phyloP scores from a whole-genome alignment of 495 filamentous ascomycete genomes.

The Daldinia bambusicola region DNA sequence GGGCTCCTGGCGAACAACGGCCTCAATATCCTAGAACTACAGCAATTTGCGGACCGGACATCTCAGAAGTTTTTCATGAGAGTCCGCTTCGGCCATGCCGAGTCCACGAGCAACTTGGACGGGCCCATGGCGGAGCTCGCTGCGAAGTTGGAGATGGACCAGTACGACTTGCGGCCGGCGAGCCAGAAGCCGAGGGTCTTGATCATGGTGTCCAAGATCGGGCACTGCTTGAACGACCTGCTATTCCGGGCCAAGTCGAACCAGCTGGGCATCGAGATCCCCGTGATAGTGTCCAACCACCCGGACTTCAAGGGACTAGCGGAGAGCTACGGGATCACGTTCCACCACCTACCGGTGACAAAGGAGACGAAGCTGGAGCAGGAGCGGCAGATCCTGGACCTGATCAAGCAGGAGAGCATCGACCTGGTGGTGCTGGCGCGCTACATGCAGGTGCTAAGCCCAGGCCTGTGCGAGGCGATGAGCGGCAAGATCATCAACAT shows the following conservation, averaged over 20 bases:
- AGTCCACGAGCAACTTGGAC: conserved; percentile 56
- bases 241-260: conserved; percentile 73
- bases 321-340: conserved; percentile 74
- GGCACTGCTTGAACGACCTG: conserved; percentile 83
- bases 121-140: conserved; percentile 66
- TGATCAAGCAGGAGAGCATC: conserved; percentile 69
- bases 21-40: conserved; percentile 78
- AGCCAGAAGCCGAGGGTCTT: conserved; percentile 72
- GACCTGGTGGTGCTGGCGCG: conserved; percentile 81
- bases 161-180: conserved; percentile 69
- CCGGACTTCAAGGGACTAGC: conserved; percentile 74
- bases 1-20: conserved; percentile 71
- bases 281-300: conserved; percentile 78
- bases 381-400: conserved; percentile 70
- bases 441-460: conserved; percentile 84
- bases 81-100: conserved; percentile 70
- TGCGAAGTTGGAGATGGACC: conserved; percentile 64
- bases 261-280: conserved; percentile 73
- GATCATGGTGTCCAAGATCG: conserved; percentile 86
- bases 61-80: conserved; percentile 81
- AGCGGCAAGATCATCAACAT: conserved; percentile 83
- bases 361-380: conserved; percentile 74
- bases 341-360: conserved; percentile 77
- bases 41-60: conserved; percentile 75
- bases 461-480: conserved; percentile 75